Evolutionary conservation across 2,329 filamentous ascomycete species (phyloP), one percentile per base, ranked within the genome.

Genomic region (Clarireedia homoeocarpa): DNA sequence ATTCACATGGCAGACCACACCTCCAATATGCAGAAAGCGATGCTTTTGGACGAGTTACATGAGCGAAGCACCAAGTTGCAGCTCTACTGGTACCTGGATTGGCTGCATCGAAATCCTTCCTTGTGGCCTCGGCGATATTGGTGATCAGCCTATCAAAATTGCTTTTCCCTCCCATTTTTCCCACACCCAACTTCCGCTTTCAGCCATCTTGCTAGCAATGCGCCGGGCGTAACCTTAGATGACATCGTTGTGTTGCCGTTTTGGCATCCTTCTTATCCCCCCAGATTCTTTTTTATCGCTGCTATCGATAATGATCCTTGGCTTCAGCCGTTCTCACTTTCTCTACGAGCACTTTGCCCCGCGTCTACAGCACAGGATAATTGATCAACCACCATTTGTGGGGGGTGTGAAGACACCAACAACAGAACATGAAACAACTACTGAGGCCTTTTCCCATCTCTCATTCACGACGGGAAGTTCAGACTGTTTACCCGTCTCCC

Each of bases 1-100:
- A 66, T 58, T 67, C 58, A 65, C 48, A 59, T 45, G 27, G 55
- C 58, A 42, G 58, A 57, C 48, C 60, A 54, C 50, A 59, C 60
- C 59, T 60, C 61, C 58, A 48, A 53, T 30, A 59, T 60, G 61
- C 59, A 63, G 48, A 54, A 56, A 30, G 20, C 17, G 24, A 27
- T 38, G 17, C 17, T 24, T 55, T 40, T 39, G 15, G 38, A 30
- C 26, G 26, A 26, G 36, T 26, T 30, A 53, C 42, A 47, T 53
- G 30, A 27, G 20, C 38, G 42, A 50, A 45, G 27, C 30, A n/a
- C 20, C n/a, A 5, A 39, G 34, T 10, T 53, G 23, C 51, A 27
- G 38, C 23, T 34, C 27, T 47, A 27, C 44, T 38, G 52, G 26
- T 44, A 38, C 27, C 53, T 55, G 26, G 38, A 55, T 55, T 45